Base-by-base conservation (phyloP, 192 early-diverging fungal genomes). In the Coemansia sp. region DNA sequence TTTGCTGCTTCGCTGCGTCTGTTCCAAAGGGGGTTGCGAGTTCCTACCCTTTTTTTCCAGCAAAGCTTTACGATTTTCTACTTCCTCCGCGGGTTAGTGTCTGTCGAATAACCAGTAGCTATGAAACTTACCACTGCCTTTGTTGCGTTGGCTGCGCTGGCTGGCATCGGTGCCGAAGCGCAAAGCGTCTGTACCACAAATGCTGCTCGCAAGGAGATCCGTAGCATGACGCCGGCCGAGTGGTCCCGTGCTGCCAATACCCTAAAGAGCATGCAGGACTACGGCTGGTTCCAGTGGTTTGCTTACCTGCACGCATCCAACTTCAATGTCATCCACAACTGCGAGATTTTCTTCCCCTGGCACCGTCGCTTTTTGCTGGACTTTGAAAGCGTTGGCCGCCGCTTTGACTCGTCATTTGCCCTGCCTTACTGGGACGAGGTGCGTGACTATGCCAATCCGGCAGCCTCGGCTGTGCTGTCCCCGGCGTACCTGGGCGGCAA, bases 391-490 rank as follows among this genome's bases (percentile, higher is more conserved):
- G 62, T 58, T 10, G 69, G 76, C 0, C 72, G 66, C 39, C 40
- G 23, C 31, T 60, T 70, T 40, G 48, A 66, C 58, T 36, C 60
- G 11, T 34, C 17, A 10, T 69, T 81, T 59, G 66, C 38, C 31
- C 43, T 78, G 11, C 80, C 80, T 26, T 81, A 81, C 65, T 81
- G 80, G 80, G 80, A 81, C 32, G 67, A 56, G 58, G 41, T 69
- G 42, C 62, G 71, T 11, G 80, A 81, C 70, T 77, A 60, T 39
- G 62, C 66, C 64, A 70, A 66, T 60, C 66, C 71, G 14, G 52
- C 70, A 1, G 55, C 40, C 28, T 74, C 67, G 30, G 47, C 56
- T 0, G 59, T 81, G 14, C 61, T 81, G 55, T 47, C 63, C 40
- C 8, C 49, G 16, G 53, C 53, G 21, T 74, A 60, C 43, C 9